Evolutionary conservation across 148 eudicot species (phyloP).

Genomic region (Chenopodium suecicum): DNA sequence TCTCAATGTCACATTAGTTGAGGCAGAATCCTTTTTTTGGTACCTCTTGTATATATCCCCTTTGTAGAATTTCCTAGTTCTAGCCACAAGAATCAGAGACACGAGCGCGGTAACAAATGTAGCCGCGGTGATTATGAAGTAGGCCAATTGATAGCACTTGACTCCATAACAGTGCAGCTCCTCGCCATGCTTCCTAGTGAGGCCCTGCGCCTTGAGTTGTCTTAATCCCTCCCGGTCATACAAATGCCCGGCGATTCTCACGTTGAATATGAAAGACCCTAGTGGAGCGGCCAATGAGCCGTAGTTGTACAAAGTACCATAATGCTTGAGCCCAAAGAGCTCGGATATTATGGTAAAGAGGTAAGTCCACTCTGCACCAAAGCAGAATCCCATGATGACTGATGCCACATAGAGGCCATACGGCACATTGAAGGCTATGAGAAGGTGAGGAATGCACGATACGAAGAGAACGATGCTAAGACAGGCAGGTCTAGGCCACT

Average conservation of each 20-base stretch:
- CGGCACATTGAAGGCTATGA: slow-evolving; percentile 30
- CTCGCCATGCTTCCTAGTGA: slow-evolving; percentile 23
- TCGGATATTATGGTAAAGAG: slow-evolving; percentile 29
- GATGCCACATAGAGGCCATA: slow-evolving; percentile 35
- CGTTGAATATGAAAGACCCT: slow-evolving; percentile 33
- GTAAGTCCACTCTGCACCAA: slow-evolving; percentile 35
- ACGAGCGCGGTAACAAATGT: slow-evolving; percentile 27
- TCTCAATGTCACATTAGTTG: slow-evolving; percentile 9
- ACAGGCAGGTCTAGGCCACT: slow-evolving; percentile 33
- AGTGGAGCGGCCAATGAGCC: slow-evolving; percentile 33
- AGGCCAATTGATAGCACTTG: slow-evolving; percentile 31
- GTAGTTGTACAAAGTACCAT: slow-evolving; percentile 34
- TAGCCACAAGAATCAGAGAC: slow-evolving; percentile 29
- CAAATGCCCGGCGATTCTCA: slow-evolving; percentile 30
- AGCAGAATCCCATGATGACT: slow-evolving; percentile 29
- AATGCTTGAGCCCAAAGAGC: slow-evolving; percentile 36
- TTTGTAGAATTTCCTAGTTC: slow-evolving; percentile 31
- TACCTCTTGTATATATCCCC: slow-evolving; percentile 33
- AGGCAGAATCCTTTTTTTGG: slow-evolving; percentile 4
- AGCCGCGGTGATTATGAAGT: slow-evolving; percentile 24
- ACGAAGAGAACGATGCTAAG: slow-evolving; percentile 28
- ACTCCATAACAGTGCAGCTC: slow-evolving; percentile 28
- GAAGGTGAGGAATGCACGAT: slow-evolving; percentile 33
- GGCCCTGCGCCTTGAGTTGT: slow-evolving; percentile 28
- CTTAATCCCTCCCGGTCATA: slow-evolving; percentile 30